Evolutionary conservation across 192 early-diverging fungal genomes (phyloP).

Genomic region (Mortierella alpina): DNA sequence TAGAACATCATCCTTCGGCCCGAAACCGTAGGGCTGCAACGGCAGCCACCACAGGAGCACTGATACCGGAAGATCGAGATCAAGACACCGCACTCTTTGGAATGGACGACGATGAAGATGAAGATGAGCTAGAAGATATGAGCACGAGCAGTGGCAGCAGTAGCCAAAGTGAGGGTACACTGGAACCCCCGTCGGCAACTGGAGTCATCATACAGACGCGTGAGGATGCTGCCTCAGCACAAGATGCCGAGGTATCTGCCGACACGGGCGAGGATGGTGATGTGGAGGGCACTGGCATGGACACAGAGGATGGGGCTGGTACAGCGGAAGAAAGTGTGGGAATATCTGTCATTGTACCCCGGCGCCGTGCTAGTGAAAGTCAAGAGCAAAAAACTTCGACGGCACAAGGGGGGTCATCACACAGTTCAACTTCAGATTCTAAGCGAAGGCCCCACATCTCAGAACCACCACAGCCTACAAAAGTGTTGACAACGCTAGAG

Average conservation of each 20-base stretch:
- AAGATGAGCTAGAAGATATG: slow-evolving; percentile 37
- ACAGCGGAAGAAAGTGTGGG: slow-evolving; percentile 26
- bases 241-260: slow-evolving; percentile 13
- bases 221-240: background rate
- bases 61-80: background rate
- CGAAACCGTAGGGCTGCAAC: background rate
- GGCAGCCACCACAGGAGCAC: background rate
- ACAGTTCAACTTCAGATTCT: no score
- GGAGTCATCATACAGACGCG: background rate
- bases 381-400: background rate
- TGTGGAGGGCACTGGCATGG: slow-evolving; percentile 24
- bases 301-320: slow-evolving; percentile 42
- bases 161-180: background rate
- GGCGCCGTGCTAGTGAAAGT: slow-evolving; percentile 1
- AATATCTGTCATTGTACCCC: background rate
- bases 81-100: slow-evolving; percentile 35
- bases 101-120: slow-evolving; percentile 48
- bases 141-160: slow-evolving; percentile 11
- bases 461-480: slow-evolving; percentile 11
- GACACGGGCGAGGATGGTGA: slow-evolving; percentile 48
- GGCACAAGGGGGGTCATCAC: slow-evolving; percentile 15
- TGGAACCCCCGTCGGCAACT: background rate
- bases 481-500: background rate
- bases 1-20: slow-evolving; percentile 12
- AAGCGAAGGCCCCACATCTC: background rate